These are phyloP conservation scores for Triadica sebifera DNA, from an alignment of 345 rosid species.

Conservation along the genomic window DNA sequence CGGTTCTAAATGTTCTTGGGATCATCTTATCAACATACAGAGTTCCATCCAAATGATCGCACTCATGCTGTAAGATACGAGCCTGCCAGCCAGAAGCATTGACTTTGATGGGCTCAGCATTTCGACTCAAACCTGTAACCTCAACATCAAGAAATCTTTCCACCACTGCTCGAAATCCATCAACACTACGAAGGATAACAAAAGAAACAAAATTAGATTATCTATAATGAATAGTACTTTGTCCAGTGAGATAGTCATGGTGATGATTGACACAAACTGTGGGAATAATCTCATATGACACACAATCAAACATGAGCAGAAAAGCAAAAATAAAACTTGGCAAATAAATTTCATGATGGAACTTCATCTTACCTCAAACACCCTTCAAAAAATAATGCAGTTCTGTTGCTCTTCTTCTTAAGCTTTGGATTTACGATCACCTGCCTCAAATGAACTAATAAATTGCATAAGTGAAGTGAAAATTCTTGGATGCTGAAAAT, in stretches of 20 bases:
- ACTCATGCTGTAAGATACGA: slow-evolving; percentile 86
- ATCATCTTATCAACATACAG: slow-evolving; percentile 83
- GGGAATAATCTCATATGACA: neutral
- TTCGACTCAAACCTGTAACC: slow-evolving; percentile 67
- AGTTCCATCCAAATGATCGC: slow-evolving; percentile 44
- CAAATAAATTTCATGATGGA: neutral
- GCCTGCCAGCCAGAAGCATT: slow-evolving; percentile 95
- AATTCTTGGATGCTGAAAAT: slow-evolving; percentile 14
- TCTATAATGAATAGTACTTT: neutral
- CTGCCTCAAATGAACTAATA: slow-evolving; percentile 48
- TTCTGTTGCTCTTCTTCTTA: slow-evolving; percentile 52
- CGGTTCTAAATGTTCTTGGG: slow-evolving; percentile 71
- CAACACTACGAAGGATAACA: slow-evolving; percentile 44
- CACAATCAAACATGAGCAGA: neutral
- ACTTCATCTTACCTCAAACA: slow-evolving; percentile 57
- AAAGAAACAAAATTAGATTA: slow-evolving; percentile 3
- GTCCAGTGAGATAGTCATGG: neutral
- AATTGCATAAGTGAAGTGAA: slow-evolving; percentile 21
- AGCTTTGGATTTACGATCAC: slow-evolving; percentile 85
- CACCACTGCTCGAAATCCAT: slow-evolving; percentile 82
- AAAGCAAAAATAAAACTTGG: neutral
- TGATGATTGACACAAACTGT: neutral
- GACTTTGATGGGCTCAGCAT: slow-evolving; percentile 58
- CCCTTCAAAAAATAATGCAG: slow-evolving; percentile 80
- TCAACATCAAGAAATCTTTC: slow-evolving; percentile 80